Evolutionary conservation across 495 filamentous ascomycete species (phyloP).

Genomic region (Aspergillus sclerotioniger): DNA sequence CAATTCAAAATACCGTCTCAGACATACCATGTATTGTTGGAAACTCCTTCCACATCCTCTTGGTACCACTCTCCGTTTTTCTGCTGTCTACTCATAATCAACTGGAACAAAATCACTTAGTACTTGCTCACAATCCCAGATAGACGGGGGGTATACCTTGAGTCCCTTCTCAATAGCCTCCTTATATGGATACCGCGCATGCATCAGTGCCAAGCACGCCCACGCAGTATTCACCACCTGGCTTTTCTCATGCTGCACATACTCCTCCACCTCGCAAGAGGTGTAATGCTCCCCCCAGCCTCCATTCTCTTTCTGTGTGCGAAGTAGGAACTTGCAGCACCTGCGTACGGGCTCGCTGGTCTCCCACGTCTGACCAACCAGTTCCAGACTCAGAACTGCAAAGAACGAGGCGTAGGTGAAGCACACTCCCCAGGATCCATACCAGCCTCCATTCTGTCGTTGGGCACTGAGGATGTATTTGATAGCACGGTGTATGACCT

Average conservation of each 20-base stretch:
- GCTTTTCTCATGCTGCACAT: slow-evolving; percentile 4
- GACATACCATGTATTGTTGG: background rate
- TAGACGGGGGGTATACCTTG: background rate
- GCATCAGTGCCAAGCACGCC: slow-evolving; percentile 3
- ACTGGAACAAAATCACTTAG: background rate
- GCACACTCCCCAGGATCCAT: slow-evolving; percentile 19
- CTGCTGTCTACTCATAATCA: slow-evolving; percentile 8
- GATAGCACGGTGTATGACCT: slow-evolving; percentile 10
- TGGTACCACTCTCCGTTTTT: slow-evolving; percentile 9
- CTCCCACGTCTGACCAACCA: slow-evolving; percentile 13
- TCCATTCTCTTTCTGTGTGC: slow-evolving; percentile 20
- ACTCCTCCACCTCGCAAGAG: slow-evolving; percentile 7
- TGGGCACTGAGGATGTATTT: slow-evolving; percentile 16
- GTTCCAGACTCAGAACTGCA: slow-evolving; percentile 19
- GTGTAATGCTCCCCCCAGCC: slow-evolving; percentile 19
- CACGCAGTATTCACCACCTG: slow-evolving; percentile 10
- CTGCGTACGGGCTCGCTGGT: slow-evolving; percentile 8
- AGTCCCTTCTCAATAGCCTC: background rate
- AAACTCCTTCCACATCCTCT: background rate
- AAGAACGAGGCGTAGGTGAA: slow-evolving; percentile 24
- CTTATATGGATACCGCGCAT: background rate
- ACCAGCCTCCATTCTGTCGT: slow-evolving; percentile 21
- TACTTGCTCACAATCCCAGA: background rate
- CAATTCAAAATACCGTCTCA: background rate
- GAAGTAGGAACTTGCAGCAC: slow-evolving; percentile 23